phyloP scores from a whole-genome alignment of 2,329 filamentous ascomycete genomes.

The Hymenotorrendiella dingleyae region DNA sequence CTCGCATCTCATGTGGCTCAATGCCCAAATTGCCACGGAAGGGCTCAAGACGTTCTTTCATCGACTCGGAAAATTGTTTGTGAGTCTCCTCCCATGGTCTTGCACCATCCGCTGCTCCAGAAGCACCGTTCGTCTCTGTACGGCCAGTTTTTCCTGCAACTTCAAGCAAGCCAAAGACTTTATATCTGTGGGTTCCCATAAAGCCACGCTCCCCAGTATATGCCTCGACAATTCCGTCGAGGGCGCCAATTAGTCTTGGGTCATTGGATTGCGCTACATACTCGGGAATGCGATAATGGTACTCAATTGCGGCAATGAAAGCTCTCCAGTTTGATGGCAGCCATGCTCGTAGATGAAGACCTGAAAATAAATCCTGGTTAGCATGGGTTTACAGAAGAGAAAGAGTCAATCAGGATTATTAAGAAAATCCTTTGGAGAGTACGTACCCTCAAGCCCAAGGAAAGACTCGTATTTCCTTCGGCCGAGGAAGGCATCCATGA shows the following conservation, averaged over 20 bases:
- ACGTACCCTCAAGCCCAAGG: slow-evolving; percentile 44
- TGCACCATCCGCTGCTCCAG: slow-evolving; percentile 37
- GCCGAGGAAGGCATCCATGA: slow-evolving; percentile 50
- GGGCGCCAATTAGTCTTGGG: slow-evolving; percentile 43
- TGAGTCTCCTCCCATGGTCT: slow-evolving; percentile 47
- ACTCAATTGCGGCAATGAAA: slow-evolving; percentile 49
- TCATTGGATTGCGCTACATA: slow-evolving; percentile 47
- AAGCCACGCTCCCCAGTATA: slow-evolving; percentile 51
- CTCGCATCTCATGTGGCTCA: slow-evolving; percentile 49
- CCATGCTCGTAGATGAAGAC: slow-evolving; percentile 49
- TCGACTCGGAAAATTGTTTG: slow-evolving; percentile 44
- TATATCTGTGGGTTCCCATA: slow-evolving; percentile 52
- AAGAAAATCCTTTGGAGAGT: too few relatives aligned
- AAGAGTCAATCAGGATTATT: too few relatives aligned
- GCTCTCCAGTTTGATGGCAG: slow-evolving; percentile 47
- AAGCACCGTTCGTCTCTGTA: slow-evolving; percentile 46
- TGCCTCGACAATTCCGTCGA: slow-evolving; percentile 49
- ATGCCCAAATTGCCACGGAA: slow-evolving; percentile 41
- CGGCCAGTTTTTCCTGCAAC: slow-evolving; percentile 48
- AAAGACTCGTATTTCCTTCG: slow-evolving; percentile 47
- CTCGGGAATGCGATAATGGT: slow-evolving; percentile 48
- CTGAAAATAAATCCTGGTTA: too few relatives aligned
- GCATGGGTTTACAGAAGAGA: too few relatives aligned
- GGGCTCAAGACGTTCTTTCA: slow-evolving; percentile 48
- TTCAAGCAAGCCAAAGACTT: slow-evolving; percentile 50